Percentiles rank a stretch among this genome's conserved stretches.
phyloP scores from a whole-genome alignment of 257 asterid species.

The Jaltomata sinuosa region DNA sequence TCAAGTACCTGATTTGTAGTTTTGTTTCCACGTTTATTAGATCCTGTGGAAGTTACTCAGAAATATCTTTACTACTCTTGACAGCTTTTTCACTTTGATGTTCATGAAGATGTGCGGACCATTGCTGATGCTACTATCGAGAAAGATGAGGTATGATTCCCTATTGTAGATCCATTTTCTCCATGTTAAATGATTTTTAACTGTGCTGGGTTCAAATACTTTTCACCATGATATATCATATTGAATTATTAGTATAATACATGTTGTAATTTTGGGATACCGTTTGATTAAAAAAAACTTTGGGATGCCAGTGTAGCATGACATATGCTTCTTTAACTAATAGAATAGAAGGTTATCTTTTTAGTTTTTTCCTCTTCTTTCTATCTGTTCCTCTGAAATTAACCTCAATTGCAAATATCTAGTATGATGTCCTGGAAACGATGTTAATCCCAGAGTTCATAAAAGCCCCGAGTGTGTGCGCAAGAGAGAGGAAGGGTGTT shows the following conservation, averaged over 20 bases:
- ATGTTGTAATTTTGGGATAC: neutral
- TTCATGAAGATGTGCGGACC: conserved; percentile 97
- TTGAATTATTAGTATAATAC: neutral
- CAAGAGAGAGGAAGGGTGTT: neutral
- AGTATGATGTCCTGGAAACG: neutral
- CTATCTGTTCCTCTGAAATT: neutral
- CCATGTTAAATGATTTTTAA: neutral
- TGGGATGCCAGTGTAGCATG: neutral
- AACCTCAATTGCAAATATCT: neutral
- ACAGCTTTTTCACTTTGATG: conserved; percentile 99
- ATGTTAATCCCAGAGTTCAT: neutral
- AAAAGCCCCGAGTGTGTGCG: neutral
- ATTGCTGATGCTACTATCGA: conserved; percentile 91
- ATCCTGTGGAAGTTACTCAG: neutral
- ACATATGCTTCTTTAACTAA: neutral
- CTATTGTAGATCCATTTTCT: neutral
- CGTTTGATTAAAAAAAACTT: neutral
- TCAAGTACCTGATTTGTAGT: neutral
- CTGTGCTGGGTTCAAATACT: neutral
- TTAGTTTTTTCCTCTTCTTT: neutral
- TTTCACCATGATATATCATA: neutral
- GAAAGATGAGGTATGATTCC: conserved; percentile 83
- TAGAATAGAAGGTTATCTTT: neutral
- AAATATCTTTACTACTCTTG: neutral
- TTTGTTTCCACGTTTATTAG: neutral